Evolutionary conservation across 2,329 filamentous ascomycete species (phyloP).

Genomic region (Neopestalotiopsis sp.): DNA sequence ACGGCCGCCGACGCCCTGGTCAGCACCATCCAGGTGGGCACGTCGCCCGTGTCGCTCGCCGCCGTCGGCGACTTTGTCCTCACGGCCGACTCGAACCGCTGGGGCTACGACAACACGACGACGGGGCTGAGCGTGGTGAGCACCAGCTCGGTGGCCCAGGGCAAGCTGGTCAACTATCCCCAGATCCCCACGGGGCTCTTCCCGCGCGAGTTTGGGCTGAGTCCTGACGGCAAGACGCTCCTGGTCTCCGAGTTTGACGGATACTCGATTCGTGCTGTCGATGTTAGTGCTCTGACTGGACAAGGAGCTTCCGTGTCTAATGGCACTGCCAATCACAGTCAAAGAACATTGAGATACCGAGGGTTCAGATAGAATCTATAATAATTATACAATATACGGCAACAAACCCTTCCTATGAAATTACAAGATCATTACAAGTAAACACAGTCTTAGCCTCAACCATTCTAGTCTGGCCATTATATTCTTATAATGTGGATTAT

Average conservation of each 20-base stretch:
- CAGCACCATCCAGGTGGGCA: conserved; percentile 8
- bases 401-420: no score
- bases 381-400: no score
- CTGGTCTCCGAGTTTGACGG: conserved; percentile 13
- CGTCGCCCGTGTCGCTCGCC: conserved; percentile 8
- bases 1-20: conserved; percentile 3
- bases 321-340: no score
- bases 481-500: not conserved
- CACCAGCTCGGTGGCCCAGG: not conserved
- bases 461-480: not conserved
- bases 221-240: conserved; percentile 12
- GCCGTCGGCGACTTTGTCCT: conserved; percentile 7
- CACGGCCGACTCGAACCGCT: conserved; percentile 16
- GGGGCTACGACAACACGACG: conserved; percentile 1
- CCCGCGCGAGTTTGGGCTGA: conserved; percentile 11
- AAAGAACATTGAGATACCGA: not conserved
- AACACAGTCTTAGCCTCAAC: not conserved
- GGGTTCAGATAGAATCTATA: not conserved
- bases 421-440: not conserved
- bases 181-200: conserved; percentile 8
- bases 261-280: conserved; percentile 7
- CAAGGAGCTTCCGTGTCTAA: not conserved
- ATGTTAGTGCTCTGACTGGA: conserved; percentile 6
- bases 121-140: conserved; percentile 3
- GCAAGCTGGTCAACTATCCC: not conserved